These are phyloP conservation scores for Didymella keratinophila DNA, from an alignment of 2,329 filamentous ascomycete species.

Conservation along the genomic window DNA sequence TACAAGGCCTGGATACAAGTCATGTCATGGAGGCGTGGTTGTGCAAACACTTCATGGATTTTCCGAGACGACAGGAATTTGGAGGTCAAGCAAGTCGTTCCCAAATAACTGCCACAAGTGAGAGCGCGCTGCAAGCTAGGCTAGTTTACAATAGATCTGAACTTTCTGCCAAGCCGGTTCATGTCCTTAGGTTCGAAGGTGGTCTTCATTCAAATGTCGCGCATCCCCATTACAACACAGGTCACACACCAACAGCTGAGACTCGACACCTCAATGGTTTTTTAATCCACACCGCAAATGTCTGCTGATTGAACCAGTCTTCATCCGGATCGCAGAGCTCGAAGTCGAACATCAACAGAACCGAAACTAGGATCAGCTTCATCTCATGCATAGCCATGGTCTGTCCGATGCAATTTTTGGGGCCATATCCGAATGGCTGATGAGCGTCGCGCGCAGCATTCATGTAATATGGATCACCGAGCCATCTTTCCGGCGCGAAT, in stretches of 20 bases:
- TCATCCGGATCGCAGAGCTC: neutral
- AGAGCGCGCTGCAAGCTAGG: no score
- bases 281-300: neutral
- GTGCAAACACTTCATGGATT: no score
- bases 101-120: no score
- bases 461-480: neutral
- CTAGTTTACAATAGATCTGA: no score
- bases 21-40: no score
- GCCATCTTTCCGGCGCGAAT: neutral
- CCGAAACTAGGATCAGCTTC: neutral
- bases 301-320: neutral
- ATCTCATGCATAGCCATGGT: conserved; percentile 6
- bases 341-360: neutral
- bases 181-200: no score
- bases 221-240: neutral
- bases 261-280: neutral
- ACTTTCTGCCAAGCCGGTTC: no score
- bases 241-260: neutral
- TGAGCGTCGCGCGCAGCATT: neutral
- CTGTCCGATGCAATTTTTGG: neutral
- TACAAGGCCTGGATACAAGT: no score
- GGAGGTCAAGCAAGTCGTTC: no score
- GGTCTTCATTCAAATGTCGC: neutral
- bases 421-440: neutral
- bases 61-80: no score